Evolutionary conservation across 805 yeast genomes (phyloP).

Genomic region (Jamesozyma rosinii): DNA sequence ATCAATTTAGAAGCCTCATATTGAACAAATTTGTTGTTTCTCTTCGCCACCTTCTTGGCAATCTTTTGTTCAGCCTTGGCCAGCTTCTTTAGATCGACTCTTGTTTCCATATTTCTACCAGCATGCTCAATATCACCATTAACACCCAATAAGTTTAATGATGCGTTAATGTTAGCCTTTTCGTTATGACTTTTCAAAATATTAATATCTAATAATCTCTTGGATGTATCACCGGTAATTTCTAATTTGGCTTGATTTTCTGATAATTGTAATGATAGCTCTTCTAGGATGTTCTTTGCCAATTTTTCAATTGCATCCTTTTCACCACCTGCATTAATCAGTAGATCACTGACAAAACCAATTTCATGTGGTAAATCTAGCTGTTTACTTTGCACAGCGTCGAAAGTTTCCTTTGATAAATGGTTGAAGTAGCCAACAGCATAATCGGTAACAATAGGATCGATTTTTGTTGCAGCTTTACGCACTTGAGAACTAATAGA

Average conservation of each 20-base stretch:
- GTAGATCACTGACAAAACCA: conserved; percentile 51
- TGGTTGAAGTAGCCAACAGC: conserved; percentile 87
- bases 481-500: conserved; percentile 53
- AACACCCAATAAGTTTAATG: conserved; percentile 69
- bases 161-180: conserved; percentile 65
- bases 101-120: conserved; percentile 83
- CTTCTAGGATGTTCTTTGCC: conserved; percentile 37
- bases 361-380: conserved; percentile 62
- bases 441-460: conserved; percentile 77
- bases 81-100: conserved; percentile 92
- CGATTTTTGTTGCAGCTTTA: conserved; percentile 78
- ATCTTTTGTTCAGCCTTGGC: conserved; percentile 96
- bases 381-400: conserved; percentile 69
- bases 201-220: conserved; percentile 73
- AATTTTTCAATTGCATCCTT: conserved; percentile 44
- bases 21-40: conserved; percentile 68
- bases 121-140: conserved; percentile 76
- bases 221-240: conserved; percentile 78
- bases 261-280: conserved; percentile 43
- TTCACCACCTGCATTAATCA: conserved; percentile 79
- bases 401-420: conserved; percentile 66
- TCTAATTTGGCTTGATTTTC: conserved; percentile 67
- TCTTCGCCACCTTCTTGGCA: conserved; percentile 91
- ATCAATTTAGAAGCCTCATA: conserved; percentile 92
- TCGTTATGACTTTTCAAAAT: conserved; percentile 51